phyloP scores from a whole-genome alignment of 305 asterid species.

The Plantago coronopus region DNA sequence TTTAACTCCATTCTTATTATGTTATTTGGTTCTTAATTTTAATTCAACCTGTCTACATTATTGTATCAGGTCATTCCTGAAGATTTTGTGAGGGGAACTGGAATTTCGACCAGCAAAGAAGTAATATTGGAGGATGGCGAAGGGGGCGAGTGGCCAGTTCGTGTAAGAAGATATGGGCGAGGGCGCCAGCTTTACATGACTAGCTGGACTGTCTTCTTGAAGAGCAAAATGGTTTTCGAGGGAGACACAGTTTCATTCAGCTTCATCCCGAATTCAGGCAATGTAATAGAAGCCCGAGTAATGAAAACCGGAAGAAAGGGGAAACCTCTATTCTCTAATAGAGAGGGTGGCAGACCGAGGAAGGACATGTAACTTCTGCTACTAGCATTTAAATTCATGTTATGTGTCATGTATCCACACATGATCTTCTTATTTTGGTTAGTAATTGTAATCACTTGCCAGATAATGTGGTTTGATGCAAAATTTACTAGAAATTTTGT shows the following conservation, averaged over 20 bases:
- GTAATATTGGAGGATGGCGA: neutral
- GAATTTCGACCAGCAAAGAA: neutral
- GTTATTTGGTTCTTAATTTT: neutral
- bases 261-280: neutral
- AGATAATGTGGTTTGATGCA: too few relatives aligned
- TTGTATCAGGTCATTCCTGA: neutral
- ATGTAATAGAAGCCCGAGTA: conserved; percentile 1
- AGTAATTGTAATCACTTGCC: too few relatives aligned
- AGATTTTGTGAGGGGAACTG: neutral
- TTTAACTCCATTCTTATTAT: neutral
- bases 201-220: neutral
- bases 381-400: too few relatives aligned
- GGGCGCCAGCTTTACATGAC: neutral
- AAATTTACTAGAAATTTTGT: too few relatives aligned
- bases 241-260: neutral
- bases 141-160: neutral
- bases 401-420: too few relatives aligned
- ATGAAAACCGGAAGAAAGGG: neutral
- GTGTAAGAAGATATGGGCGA: neutral
- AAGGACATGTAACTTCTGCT: neutral
- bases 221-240: neutral
- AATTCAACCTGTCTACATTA: neutral
- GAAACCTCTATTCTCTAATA: neutral
- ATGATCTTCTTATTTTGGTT: too few relatives aligned
- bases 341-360: neutral